Evolutionary conservation across 2,329 filamentous ascomycete genomes (phyloP).

Genomic region (Diaporthe sp.): DNA sequence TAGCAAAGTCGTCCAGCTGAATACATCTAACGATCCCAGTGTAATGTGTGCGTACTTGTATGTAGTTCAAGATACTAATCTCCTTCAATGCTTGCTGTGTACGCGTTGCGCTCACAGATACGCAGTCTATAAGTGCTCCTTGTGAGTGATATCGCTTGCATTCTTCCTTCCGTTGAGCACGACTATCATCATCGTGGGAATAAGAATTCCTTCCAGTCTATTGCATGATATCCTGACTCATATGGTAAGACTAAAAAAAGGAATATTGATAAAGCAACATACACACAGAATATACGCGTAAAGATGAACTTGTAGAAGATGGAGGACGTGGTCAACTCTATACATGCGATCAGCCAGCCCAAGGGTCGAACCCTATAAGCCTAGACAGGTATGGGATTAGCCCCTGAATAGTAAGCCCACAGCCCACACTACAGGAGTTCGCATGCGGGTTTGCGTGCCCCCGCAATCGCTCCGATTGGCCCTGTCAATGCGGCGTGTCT

Average conservation of each 20-base stretch:
- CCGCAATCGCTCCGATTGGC: slow-evolving; percentile 31
- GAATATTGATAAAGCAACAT: too few relatives aligned
- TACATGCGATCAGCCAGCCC: neutral
- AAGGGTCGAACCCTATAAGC: neutral
- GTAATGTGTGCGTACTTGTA: too few relatives aligned
- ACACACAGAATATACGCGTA: too few relatives aligned
- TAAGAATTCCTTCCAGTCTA: neutral
- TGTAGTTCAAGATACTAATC: neutral
- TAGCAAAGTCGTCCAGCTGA: too few relatives aligned
- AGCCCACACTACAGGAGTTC: slow-evolving; percentile 9
- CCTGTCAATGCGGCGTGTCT: neutral
- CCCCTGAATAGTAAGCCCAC: slow-evolving; percentile 20
- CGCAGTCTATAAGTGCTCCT: neutral
- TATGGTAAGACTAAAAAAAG: neutral
- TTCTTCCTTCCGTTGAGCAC: neutral
- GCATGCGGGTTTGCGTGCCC: neutral
- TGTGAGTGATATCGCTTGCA: neutral
- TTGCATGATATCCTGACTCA: too few relatives aligned
- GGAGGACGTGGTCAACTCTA: neutral
- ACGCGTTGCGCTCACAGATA: neutral
- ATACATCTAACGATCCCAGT: neutral
- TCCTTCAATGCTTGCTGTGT: neutral
- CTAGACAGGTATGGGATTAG: neutral
- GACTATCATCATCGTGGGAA: neutral
- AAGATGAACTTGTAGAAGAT: too few relatives aligned